Percentiles rank a stretch among this genome's conserved stretches.
Conservation (phyloP, 805 yeast species). For the Alloascoidea hylecoeti region DNA sequence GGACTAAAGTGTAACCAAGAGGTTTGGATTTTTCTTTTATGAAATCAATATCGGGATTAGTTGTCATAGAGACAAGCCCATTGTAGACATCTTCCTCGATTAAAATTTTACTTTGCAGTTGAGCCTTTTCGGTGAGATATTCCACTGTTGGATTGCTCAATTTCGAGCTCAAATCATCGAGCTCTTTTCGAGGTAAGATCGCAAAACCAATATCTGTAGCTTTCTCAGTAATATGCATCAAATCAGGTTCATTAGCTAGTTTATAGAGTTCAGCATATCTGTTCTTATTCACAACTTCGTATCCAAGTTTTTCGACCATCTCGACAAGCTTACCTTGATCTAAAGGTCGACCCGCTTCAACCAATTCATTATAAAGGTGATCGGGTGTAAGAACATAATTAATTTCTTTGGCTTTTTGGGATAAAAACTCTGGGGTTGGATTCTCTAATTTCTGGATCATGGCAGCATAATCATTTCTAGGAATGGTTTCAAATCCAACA, state of each 20-base stretch:
- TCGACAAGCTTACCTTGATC: too few species aligned
- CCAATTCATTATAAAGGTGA: too few species aligned
- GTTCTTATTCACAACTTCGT: conserved; percentile 7
- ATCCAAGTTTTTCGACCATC: conserved; percentile 8
- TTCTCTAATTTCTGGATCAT: conserved; percentile 11
- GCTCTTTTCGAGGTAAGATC: conserved; percentile 5
- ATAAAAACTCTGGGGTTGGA: conserved; percentile 4
- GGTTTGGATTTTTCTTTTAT: conserved; percentile 5
- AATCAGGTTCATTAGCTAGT: conserved; percentile 6
- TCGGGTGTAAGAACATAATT: neutral
- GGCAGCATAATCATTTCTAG: neutral
- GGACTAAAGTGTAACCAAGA: neutral
- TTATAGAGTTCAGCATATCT: conserved; percentile 6
- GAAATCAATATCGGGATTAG: conserved; percentile 1
- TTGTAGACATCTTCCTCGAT: conserved; percentile 14
- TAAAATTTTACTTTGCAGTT: conserved; percentile 21
- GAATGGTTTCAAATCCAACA: neutral
- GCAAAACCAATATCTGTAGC: conserved; percentile 9
- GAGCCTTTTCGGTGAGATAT: conserved; percentile 19
- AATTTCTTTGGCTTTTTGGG: neutral
- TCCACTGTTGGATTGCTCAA: conserved; percentile 14
- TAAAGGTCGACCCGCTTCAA: too few species aligned
- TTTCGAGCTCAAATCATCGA: neutral
- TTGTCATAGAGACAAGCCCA: neutral
- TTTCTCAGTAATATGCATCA: conserved; percentile 9